Percentiles rank a stretch among this genome's conserved stretches.
Evolutionary conservation across 164 flowering plant genomes (phyloP).

Genomic region (Platanus orientalis): DNA sequence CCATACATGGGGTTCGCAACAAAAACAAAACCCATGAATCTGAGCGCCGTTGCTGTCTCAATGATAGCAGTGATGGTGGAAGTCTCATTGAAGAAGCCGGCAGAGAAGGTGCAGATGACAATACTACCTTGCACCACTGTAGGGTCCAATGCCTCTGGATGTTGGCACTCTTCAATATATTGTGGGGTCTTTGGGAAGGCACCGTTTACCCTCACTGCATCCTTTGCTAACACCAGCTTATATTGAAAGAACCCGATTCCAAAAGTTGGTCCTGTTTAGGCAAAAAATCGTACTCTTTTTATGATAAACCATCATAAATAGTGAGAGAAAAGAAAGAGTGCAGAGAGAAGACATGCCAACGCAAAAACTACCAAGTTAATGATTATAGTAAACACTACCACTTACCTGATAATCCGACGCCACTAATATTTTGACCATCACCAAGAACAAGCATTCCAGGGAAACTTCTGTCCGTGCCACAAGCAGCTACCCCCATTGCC

Average conservation of each 20-base stretch:
- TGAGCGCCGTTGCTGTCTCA: slow-evolving; percentile 51
- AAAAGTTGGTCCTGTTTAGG: slow-evolving; percentile 49
- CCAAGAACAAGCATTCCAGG: slow-evolving; percentile 61
- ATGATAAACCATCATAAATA: not conserved
- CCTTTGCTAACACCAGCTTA: slow-evolving; percentile 74
- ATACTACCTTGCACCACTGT: slow-evolving; percentile 51
- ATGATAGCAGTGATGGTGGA: slow-evolving; percentile 56
- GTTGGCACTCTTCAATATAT: slow-evolving; percentile 78
- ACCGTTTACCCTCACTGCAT: slow-evolving; percentile 52
- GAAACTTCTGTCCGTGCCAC: slow-evolving; percentile 60
- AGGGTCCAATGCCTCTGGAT: slow-evolving; percentile 72
- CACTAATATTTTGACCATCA: slow-evolving; percentile 48
- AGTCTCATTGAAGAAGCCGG: slow-evolving; percentile 63
- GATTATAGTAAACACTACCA: too few relatives aligned
- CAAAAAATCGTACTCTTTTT: not conserved
- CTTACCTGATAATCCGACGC: slow-evolving; percentile 81
- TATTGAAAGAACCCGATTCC: slow-evolving; percentile 40
- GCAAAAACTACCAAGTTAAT: not conserved
- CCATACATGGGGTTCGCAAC: slow-evolving; percentile 75
- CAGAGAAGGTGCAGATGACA: slow-evolving; percentile 76
- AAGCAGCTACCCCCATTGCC: slow-evolving; percentile 70
- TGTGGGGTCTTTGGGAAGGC: slow-evolving; percentile 48
- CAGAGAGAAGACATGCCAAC: too few relatives aligned
- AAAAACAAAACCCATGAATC: slow-evolving; percentile 62
- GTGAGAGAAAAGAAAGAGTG: not conserved